A percentile compares a stretch with the other conserved stretches of the same genome.
These are phyloP conservation scores for Lasiosphaeris hirsuta DNA, from an alignment of 495 filamentous ascomycete genomes.

Conservation along the genomic window DNA sequence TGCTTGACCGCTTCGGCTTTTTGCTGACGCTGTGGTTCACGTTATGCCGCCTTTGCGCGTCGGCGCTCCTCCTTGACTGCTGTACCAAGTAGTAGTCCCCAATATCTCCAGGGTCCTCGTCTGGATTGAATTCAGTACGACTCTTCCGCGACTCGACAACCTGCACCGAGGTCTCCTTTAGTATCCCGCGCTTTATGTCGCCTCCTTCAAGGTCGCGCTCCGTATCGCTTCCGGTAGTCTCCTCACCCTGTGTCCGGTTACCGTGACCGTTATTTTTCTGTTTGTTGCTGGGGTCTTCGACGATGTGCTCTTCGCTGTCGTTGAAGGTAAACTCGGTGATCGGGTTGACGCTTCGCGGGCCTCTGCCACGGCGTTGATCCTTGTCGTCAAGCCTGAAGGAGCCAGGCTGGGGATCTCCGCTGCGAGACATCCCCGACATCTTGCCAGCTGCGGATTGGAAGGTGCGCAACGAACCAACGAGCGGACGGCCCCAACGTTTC, in stretches of 20 bases:
- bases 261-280: not conserved
- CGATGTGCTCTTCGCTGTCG: constrained; percentile 51
- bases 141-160: constrained; percentile 15
- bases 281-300: constrained; percentile 19
- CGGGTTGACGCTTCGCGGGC: constrained; percentile 40
- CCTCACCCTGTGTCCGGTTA: not conserved
- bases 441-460: constrained; percentile 20
- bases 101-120: not conserved
- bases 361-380: constrained; percentile 39
- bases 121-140: not conserved
- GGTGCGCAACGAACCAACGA: constrained; percentile 32
- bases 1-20: constrained; percentile 2
- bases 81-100: constrained; percentile 26
- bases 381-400: constrained; percentile 35
- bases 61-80: constrained; percentile 15
- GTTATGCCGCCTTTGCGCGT: not conserved
- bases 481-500: constrained; percentile 31
- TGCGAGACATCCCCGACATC: constrained; percentile 25
- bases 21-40: not conserved
- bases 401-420: constrained; percentile 15
- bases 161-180: constrained; percentile 25
- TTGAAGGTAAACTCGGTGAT: constrained; percentile 47
- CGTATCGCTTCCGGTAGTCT: not conserved
- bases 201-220: constrained; percentile 10
- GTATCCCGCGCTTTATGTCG: constrained; percentile 8